Percentiles rank a stretch among this genome's conserved stretches.
These are phyloP conservation scores for Diaporthe destruens DNA, from an alignment of 2,329 filamentous ascomycete genomes.

Conservation along the genomic window DNA sequence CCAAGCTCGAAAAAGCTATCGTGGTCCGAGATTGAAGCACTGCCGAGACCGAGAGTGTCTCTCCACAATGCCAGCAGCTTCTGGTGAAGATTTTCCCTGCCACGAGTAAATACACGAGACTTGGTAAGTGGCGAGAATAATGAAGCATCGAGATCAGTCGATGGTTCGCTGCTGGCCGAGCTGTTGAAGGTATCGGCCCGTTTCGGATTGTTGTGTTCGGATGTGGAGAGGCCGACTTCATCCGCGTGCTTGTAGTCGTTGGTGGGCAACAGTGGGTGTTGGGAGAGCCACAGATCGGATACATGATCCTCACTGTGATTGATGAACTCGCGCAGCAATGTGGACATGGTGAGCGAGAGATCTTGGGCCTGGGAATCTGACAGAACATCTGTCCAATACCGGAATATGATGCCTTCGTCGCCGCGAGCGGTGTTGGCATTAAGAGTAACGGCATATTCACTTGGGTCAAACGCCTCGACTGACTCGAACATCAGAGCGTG, in stretches of 20 bases:
- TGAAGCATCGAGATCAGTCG: background rate
- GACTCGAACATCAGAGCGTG: background rate
- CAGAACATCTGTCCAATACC: slow-evolving; percentile 6
- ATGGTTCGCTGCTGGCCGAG: background rate
- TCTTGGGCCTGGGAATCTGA: slow-evolving; percentile 9
- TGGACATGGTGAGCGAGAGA: slow-evolving; percentile 1
- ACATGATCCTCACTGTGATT: background rate
- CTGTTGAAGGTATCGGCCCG: background rate
- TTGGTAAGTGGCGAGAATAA: background rate
- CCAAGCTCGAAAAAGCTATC: slow-evolving; percentile 50
- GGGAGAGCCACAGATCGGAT: background rate
- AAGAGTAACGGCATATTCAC: slow-evolving; percentile 15
- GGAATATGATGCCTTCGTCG: background rate
- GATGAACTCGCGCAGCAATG: background rate
- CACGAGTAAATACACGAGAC: background rate
- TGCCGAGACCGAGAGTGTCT: background rate
- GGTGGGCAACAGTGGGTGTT: background rate
- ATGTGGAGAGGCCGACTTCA: background rate
- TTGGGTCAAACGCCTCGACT: slow-evolving; percentile 15
- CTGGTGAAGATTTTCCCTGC: background rate
- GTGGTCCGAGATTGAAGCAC: background rate
- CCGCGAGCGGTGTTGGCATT: slow-evolving; percentile 13
- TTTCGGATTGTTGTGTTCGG: background rate
- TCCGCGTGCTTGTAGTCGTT: background rate
- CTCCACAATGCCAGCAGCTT: slow-evolving; percentile 15